Base-by-base conservation (phyloP, 768 basidiomycete genomes). In the Tephrocybe sp. region DNA sequence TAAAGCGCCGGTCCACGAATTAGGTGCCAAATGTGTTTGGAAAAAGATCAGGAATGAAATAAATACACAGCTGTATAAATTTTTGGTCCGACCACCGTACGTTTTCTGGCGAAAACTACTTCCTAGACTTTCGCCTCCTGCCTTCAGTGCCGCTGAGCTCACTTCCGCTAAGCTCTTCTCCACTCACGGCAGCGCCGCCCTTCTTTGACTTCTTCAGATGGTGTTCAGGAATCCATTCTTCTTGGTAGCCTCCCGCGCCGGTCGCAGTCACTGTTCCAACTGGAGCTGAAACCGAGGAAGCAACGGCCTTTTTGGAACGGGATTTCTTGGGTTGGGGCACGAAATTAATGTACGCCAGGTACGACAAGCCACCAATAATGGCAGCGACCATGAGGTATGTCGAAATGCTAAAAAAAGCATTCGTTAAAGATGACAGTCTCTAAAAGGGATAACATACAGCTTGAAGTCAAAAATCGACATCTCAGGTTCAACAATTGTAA, bases 221-320 rank as follows among this genome's bases (percentile, higher is more conserved):
- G 60, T 91, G 88, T 56, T 87, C 86, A n/a, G 91, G 91, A 57
- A 93, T 93, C 91, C 91, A 93, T 60, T 93, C 91, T 61, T 92
- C 88, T 60, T 88, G 82, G 57, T 92, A 91, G 37, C 82, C 84
- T 31, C 83, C 78, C 2, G 82, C 75, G 29, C 83, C 80, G 19
- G 81, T 81, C 25, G 84, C 83, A 6, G 85, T 84, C 29, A 78
- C 77, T 7, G 79, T 55, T 23, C 76, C 76, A 30, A 78, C 75
- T 8, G 86, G 79, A 3, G 80, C 66, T 49, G 78, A 83, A 45
- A 79, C 71, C 5, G 74, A 61, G 7, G 69, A 51, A 18, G 75
- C 57, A 1, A 70, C 61, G 21, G 70, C 53, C 54, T 78, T 81
- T 55, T 72, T 74, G 47, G 68, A 63, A 45, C 78, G 72, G 27